Base-by-base conservation (phyloP, 2,329 filamentous ascomycete species). In the Ceratocystis variospora region DNA sequence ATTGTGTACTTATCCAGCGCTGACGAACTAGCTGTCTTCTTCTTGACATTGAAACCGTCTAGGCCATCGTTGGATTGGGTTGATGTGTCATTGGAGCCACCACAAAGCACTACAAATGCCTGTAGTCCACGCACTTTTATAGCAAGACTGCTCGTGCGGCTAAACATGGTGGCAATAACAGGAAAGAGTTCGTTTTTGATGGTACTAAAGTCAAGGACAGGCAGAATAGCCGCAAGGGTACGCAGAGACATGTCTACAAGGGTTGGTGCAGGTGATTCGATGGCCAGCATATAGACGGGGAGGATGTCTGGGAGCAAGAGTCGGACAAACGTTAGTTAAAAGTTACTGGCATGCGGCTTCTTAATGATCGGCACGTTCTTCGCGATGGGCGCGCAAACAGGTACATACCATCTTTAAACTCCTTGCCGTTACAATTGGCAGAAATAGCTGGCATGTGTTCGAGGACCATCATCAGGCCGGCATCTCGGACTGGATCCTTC, bases 171-270 rank as follows among this genome's bases (percentile, higher is more conserved):
- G 1, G 93, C 90, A 69, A 99, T 89, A 0, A 96, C 86, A 0
- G 94, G 94, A 74, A 99, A 99, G 0, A 99, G 81, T 69, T 97
- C 93, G 71, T 96, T 94, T 76, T 97, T 99, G 72, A 96, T 92
- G 0, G 93, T 97, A 70, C 88, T 95, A 71, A 96, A 97, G 75
- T 99, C 94, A 6, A 99, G 84, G 2, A 94, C 85, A 0, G 91
- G 90, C 4, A 97, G 78, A n/a, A 96, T 83, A 0, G 84, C 80
- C 1, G 90, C 87, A 4, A 99, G 77, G 33, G 87, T 89, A 62
- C 87, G 83, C 15, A 99, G 79, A 2, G 91, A 87, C 3, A 89
- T 88, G 75, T 97, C 94, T 0, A 96, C 88, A 17, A 99, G 80
- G 0, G 88, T 87, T 70, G 96, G 94, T 0, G 92, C 96, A 0